Evolutionary conservation across 2,329 filamentous ascomycete genomes (phyloP), one percentile per base, ranked within the genome.

Genomic region (Talaromyces marneffei): DNA sequence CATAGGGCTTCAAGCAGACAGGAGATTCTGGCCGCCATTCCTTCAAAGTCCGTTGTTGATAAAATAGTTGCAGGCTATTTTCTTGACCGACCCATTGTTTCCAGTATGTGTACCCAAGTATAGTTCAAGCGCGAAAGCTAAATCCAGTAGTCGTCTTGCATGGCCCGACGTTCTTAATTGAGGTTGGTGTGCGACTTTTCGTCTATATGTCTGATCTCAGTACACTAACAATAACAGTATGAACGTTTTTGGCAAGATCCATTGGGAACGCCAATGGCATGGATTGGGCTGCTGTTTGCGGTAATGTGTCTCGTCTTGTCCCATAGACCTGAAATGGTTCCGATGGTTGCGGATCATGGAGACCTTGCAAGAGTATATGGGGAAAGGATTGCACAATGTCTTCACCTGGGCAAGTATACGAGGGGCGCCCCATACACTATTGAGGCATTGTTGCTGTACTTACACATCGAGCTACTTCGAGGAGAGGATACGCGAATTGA

Each of bases 181-280:
- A 59, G 46, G 57, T 59, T 20, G 23, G 57, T 59, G 44, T 50
- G 25, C 18, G 27, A 20, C 16, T 6, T 29, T 8, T 18, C n/a
- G 20, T 33, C 27, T 33, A 3, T 18, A 18, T 31, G 27, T 50
- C 8, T 5, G n/a, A 4, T 20, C 8, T 10, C 18, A 18, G n/a
- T 31, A 20, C 8, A 8, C 57, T 59, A 12, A 59, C 16, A n/a
- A 29, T 18, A 16, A 27, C 6, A 59, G 57, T 59, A 59, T 25
- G 57, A 59, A 27, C 14, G 31, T 16, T 59, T 59, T 33, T 59
- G 57, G 57, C 33, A 59, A 27, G 33, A 52, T 35, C 57, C 57
- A 2, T 25, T 40, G 12, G 57, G 23, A 8, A 59, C 57, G 8
- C 7, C 57, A 18, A 27, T 52, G 27, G 7, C 33, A 16, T 59